Evolutionary conservation across 2,329 filamentous ascomycete genomes (phyloP).

Genomic region (Cytospora paraplurivora): DNA sequence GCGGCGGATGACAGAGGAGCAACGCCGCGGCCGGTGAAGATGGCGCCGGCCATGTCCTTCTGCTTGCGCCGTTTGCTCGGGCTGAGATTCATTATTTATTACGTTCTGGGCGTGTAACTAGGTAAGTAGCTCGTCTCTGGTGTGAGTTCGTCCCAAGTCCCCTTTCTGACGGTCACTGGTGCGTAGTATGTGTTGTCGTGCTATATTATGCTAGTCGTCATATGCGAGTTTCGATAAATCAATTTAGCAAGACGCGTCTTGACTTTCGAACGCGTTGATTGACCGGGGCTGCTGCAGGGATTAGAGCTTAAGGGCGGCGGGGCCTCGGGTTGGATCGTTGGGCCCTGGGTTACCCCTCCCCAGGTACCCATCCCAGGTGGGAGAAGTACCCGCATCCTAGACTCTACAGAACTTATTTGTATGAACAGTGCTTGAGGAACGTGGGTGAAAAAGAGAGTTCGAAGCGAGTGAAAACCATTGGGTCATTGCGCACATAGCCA

Average conservation of each 20-base stretch:
- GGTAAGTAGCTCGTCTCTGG: background rate
- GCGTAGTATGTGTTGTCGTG: background rate
- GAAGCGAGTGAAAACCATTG: too few relatives aligned
- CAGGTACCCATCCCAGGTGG: too few relatives aligned
- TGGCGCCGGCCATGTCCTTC: constrained; percentile 28
- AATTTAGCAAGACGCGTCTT: constrained; percentile 1
- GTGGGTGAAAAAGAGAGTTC: too few relatives aligned
- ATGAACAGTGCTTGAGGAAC: too few relatives aligned
- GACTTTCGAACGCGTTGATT: background rate
- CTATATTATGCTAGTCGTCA: background rate
- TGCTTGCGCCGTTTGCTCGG: constrained; percentile 34
- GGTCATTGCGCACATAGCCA: too few relatives aligned
- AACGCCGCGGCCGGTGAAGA: constrained; percentile 29
- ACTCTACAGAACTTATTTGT: too few relatives aligned
- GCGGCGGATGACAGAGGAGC: constrained; percentile 56
- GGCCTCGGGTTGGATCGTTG: too few relatives aligned
- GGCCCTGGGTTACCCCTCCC: too few relatives aligned
- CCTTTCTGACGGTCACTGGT: background rate
- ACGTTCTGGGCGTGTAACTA: constrained; percentile 15
- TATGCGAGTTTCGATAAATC: background rate
- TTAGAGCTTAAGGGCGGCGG: background rate
- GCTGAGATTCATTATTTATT: constrained; percentile 30
- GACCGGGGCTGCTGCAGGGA: constrained; percentile 1
- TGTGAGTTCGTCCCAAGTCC: background rate
- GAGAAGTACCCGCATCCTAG: too few relatives aligned